Conservation (phyloP, 441 rosid species). For the Eutrema salsugineum region DNA sequence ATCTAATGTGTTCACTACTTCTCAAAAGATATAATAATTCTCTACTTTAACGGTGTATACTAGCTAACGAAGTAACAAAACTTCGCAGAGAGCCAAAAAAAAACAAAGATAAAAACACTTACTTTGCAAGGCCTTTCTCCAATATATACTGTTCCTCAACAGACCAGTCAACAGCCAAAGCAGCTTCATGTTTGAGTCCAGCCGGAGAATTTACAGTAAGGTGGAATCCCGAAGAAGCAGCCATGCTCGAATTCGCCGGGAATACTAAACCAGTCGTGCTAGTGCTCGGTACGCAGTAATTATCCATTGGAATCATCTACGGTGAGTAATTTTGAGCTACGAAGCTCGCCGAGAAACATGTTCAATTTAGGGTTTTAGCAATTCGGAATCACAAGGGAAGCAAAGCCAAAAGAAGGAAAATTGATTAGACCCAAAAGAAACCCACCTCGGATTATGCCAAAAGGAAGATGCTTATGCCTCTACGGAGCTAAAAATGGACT, state of each 20-base stretch:
- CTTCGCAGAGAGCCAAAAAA: not conserved
- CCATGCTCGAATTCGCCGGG: constrained; percentile 46
- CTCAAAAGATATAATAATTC: not conserved
- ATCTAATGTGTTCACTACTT: not conserved
- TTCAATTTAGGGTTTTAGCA: constrained; percentile 52
- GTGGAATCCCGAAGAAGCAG: constrained; percentile 42
- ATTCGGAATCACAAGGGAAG: constrained; percentile 1
- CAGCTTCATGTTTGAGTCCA: constrained; percentile 58
- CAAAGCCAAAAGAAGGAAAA: not conserved
- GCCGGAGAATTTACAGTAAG: constrained; percentile 32
- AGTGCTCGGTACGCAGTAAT: constrained; percentile 44
- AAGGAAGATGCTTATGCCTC: not conserved
- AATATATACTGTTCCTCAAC: constrained; percentile 72
- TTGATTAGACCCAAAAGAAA: not conserved
- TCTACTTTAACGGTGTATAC: not conserved
- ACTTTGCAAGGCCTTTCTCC: constrained; percentile 84
- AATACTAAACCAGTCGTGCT: constrained; percentile 43
- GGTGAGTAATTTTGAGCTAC: constrained; percentile 38
- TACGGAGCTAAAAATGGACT: not conserved
- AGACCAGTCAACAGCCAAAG: constrained; percentile 91
- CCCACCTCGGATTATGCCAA: constrained; percentile 20
- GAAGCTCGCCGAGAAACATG: constrained; percentile 35
- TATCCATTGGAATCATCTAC: constrained; percentile 55
- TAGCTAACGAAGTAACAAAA: not conserved
- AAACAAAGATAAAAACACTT: not conserved